Evolutionary conservation across 225 moss, liverwort and hornwort genomes (phyloP).

Genomic region (Anthoceros angustus): DNA sequence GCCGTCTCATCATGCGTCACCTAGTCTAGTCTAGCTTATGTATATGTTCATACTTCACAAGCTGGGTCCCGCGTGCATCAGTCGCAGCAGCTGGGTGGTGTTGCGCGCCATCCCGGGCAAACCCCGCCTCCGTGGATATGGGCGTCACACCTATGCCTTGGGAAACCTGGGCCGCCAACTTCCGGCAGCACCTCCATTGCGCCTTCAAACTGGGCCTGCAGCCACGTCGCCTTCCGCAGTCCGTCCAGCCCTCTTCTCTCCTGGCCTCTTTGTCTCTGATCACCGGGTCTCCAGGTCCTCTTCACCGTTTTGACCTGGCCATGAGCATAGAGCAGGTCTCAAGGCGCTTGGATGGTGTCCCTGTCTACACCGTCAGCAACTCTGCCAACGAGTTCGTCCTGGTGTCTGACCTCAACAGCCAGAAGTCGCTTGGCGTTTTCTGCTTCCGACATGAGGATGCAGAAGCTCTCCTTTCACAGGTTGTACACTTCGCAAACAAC

Average conservation of each 20-base stretch:
- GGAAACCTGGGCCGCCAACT: too few species aligned
- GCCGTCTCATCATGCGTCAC: too few species aligned
- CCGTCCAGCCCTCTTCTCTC: background rate
- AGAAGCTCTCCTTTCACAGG: conserved; percentile 85
- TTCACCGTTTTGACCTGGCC: conserved; percentile 44
- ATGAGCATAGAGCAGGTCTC: conserved; percentile 82
- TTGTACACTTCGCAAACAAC: conserved; percentile 4
- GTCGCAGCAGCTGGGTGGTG: too few species aligned
- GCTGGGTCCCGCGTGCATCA: too few species aligned
- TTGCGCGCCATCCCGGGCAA: too few species aligned
- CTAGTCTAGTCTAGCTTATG: too few species aligned
- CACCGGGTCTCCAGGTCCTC: background rate
- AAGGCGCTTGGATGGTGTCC: conserved; percentile 79
- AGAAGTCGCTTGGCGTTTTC: conserved; percentile 81
- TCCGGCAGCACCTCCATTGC: too few species aligned
- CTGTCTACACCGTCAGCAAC: conserved; percentile 98
- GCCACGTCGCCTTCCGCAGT: too few species aligned
- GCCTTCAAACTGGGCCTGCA: too few species aligned
- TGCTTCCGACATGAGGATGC: conserved; percentile 90
- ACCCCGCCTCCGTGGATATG: too few species aligned
- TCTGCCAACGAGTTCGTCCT: conserved; percentile 94
- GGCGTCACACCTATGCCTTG: too few species aligned
- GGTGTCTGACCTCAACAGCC: conserved; percentile 74
- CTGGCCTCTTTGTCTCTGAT: background rate
- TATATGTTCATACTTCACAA: too few species aligned